A percentile compares a stretch with the other conserved stretches of the same genome.
These are phyloP conservation scores for Ascocoryne sarcoides DNA, from an alignment of 2,329 filamentous ascomycete species.

Conservation along the genomic window DNA sequence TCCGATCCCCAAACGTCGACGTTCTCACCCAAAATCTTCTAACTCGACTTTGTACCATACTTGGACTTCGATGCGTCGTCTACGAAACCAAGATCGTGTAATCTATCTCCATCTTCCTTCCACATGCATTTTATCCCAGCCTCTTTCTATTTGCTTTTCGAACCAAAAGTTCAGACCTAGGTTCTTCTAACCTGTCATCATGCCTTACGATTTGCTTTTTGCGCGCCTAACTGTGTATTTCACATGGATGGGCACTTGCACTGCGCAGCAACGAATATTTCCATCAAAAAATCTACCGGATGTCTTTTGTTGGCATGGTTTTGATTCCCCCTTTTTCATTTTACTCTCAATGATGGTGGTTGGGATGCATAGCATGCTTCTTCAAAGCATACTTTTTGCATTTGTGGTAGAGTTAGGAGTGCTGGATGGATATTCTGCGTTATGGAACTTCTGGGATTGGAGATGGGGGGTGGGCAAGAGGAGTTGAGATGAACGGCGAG, in stretches of 20 bases:
- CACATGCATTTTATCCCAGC: conserved; percentile 1
- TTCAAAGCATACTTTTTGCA: background rate
- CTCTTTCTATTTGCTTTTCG: background rate
- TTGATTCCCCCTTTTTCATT: background rate
- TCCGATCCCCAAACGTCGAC: background rate
- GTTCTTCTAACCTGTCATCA: background rate
- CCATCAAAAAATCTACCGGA: background rate
- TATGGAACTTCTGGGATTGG: conserved; percentile 2
- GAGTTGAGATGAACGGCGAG: background rate
- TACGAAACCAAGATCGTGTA: conserved; percentile 1
- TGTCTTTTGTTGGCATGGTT: background rate
- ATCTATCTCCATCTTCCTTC: background rate
- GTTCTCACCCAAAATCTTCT: background rate
- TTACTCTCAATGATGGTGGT: background rate
- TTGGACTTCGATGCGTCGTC: conserved; percentile 2
- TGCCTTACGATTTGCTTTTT: background rate
- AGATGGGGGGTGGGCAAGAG: background rate
- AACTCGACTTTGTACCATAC: conserved; percentile 2
- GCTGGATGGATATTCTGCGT: background rate
- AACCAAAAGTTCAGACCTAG: background rate
- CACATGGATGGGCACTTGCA: background rate
- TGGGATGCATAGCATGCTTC: background rate
- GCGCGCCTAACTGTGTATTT: conserved; percentile 1
- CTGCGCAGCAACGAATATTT: background rate
- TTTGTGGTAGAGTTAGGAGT: background rate